phyloP scores from a whole-genome alignment of 345 rosid genomes.

The Hibiscus trionum region DNA sequence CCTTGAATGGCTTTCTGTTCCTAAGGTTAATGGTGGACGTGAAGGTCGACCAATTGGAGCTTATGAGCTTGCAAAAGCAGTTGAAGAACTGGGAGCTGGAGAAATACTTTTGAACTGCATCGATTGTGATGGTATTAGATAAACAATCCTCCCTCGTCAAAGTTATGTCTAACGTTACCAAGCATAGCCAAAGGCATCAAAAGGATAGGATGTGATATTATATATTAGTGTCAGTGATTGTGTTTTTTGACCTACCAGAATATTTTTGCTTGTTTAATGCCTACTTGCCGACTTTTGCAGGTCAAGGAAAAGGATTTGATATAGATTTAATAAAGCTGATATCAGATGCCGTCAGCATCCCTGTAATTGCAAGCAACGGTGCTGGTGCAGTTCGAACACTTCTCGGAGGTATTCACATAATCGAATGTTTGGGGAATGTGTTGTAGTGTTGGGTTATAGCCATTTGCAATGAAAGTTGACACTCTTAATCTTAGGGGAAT shows the following conservation, averaged over 20 bases:
- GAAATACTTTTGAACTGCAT: constrained; percentile 93
- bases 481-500: too few species aligned
- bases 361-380: constrained; percentile 96
- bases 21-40: constrained; percentile 86
- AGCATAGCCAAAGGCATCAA: neutral
- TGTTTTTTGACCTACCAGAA: neutral
- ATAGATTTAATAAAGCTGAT: constrained; percentile 66
- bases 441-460: too few species aligned
- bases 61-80: constrained; percentile 93
- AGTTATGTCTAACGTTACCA: too few species aligned
- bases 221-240: neutral
- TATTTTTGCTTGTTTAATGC: neutral
- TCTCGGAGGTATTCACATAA: constrained; percentile 66
- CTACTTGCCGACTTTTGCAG: constrained; percentile 26
- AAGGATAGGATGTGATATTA: neutral
- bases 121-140: constrained; percentile 81
- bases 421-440: too few species aligned
- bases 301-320: constrained; percentile 94
- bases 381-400: constrained; percentile 77
- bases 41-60: constrained; percentile 97
- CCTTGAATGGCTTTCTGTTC: neutral
- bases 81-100: constrained; percentile 94
- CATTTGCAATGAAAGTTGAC: too few species aligned
- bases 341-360: constrained; percentile 83
- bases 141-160: too few species aligned